These are phyloP conservation scores for Aspergillus sp. DNA, from an alignment of 2,329 filamentous ascomycete species.

Conservation along the genomic window DNA sequence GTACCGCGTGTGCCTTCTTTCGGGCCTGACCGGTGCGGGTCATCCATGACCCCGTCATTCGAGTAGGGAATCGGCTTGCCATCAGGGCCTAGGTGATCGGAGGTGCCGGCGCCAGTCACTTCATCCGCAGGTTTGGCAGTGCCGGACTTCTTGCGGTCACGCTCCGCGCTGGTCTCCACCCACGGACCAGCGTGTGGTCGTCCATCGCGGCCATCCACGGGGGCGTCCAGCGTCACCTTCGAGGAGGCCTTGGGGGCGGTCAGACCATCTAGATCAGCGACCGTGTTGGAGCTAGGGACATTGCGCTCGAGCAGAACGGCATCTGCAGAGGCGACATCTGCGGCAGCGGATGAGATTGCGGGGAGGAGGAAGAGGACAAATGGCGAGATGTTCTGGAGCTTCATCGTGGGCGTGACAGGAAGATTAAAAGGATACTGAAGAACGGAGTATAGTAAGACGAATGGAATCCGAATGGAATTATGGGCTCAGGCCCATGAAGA, in stretches of 20 bases:
- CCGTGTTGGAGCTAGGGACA: slow-evolving; percentile 11
- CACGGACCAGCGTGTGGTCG: slow-evolving; percentile 87
- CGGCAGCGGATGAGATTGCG: slow-evolving; percentile 27
- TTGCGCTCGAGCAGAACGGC: slow-evolving; percentile 11
- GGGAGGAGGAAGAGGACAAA: slow-evolving; percentile 36
- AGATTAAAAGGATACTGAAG: not conserved
- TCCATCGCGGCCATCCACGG: slow-evolving; percentile 88
- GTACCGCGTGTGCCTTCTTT: slow-evolving; percentile 86
- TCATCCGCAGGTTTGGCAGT: slow-evolving; percentile 36
- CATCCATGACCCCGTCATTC: slow-evolving; percentile 87
- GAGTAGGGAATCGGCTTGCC: slow-evolving; percentile 49
- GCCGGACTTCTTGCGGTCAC: slow-evolving; percentile 42
- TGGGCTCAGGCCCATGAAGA: slow-evolving; percentile 3
- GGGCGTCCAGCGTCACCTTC: slow-evolving; percentile 71
- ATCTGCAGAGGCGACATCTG: slow-evolving; percentile 14
- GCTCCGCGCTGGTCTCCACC: slow-evolving; percentile 48
- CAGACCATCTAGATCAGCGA: slow-evolving; percentile 17
- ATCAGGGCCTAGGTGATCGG: slow-evolving; percentile 40
- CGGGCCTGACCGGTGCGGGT: slow-evolving; percentile 70
- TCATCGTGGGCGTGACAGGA: slow-evolving; percentile 25
- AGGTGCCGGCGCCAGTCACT: slow-evolving; percentile 21
- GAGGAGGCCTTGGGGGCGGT: slow-evolving; percentile 23
- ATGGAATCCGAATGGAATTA: not conserved
- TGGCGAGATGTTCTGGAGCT: slow-evolving; percentile 27
- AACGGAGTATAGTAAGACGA: slow-evolving; percentile 1